Evolutionary conservation across 345 rosid species (phyloP).

Genomic region (Leavenworthia alabamica): DNA sequence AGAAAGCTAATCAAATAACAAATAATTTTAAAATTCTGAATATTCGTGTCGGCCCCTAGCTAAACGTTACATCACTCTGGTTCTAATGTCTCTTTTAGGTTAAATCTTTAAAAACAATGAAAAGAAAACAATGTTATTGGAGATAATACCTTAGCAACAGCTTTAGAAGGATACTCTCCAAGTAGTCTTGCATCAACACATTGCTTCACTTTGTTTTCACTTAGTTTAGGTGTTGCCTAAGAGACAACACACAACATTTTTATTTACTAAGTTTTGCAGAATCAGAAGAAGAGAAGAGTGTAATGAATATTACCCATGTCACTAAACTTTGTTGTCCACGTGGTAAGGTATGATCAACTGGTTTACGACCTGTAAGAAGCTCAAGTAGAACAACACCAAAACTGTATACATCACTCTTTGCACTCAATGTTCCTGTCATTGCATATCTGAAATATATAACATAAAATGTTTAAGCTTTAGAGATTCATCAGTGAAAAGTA

Average conservation of each 20-base stretch:
- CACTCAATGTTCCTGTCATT: slow-evolving; percentile 70
- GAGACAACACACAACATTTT: slow-evolving; percentile 2
- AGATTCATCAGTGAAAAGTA: no score
- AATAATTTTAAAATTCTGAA: no score
- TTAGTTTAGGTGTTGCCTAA: slow-evolving; percentile 80
- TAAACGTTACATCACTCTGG: slow-evolving; percentile 9
- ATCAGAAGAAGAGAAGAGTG: not conserved
- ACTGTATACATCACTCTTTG: slow-evolving; percentile 80
- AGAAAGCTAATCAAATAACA: no score
- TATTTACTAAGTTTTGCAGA: no score
- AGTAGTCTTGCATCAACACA: slow-evolving; percentile 61
- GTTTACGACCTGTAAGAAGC: slow-evolving; percentile 76
- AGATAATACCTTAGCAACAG: slow-evolving; percentile 74
- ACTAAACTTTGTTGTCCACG: slow-evolving; percentile 82
- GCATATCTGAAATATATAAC: slow-evolving; percentile 47
- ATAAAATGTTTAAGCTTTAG: no score
- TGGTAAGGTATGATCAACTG: slow-evolving; percentile 79
- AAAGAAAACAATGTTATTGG: no score
- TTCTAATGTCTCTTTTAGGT: no score
- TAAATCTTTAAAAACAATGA: not conserved
- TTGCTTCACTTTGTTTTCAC: slow-evolving; percentile 70
- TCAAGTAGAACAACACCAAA: slow-evolving; percentile 77
- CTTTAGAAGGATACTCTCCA: slow-evolving; percentile 65
- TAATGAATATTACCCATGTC: slow-evolving; percentile 52
- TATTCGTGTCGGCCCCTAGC: no score